Evolutionary conservation across 345 rosid genomes (phyloP), one percentile per base, ranked within the genome.

Genomic region (Melastoma malabathricum): DNA sequence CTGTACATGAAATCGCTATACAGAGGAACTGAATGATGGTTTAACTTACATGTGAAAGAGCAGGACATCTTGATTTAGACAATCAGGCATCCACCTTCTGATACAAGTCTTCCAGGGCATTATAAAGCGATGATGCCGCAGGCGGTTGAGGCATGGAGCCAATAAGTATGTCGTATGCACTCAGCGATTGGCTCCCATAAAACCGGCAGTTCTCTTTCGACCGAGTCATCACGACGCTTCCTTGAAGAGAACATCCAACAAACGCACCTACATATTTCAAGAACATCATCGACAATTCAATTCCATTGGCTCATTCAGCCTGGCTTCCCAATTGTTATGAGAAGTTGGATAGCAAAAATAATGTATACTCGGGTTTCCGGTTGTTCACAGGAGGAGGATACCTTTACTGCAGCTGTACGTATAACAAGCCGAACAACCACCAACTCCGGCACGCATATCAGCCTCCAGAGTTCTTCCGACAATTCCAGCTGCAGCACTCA

Each of bases 371-470:
- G 5, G 5, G 9, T 29, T 29, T 10, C 38, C 38, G 38, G 38
- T 6, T 29, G 38, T 29, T 29, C 5, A 29, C 3, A 4, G 46
- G 2, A 44, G 22, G 18, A 0, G 15, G 5, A 27, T 75, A 92
- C 98, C 97, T 92, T 92, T 92, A 64, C 95, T 84, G 73, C 98
- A 82, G 67, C 98, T 92, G 68, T 92, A 92, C 4, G 98, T 84
- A 63, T 92, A 92, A 65, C 95, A 84, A 58, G 98, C 88, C 43
- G 96, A 86, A 77, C 62, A 87, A 65, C 98, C 97, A 56, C 93
- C 88, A 55, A 79, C 86, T 52, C 98, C 97, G 64, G 94, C 96
- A 57, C 95, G 78, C 17, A 92, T 50, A 69, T 72, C 95, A 44
- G 97, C 98, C 74, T 83, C 98, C 64, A 64, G 77, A 61, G 93